Evolutionary conservation across 495 filamentous ascomycete genomes (phyloP), one percentile per base, ranked within the genome.

Genomic region (Parachaetomium inaequale): DNA sequence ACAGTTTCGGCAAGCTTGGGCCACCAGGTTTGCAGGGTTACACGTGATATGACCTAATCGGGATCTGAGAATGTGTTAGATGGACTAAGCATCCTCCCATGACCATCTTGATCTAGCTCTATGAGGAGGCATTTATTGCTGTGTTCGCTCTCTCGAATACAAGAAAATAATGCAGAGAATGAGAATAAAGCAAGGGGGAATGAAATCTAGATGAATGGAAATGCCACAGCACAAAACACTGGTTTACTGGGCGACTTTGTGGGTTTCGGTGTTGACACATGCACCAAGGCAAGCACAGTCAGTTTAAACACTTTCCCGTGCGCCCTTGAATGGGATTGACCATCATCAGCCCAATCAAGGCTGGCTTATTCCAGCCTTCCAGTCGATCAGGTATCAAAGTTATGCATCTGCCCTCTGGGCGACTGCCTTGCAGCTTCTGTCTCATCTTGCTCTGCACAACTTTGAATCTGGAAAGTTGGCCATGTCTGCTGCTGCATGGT

Each of bases 41-140:
- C 62, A 63, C 62, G 62, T 63, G 62, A 63, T 43, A 17, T 3
- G 6, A 15, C 2, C 26, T 11, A 31, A 49, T 26, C 23, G 10
- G 5, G 23, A 28, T 49, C n/a, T n/a, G n/a, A n/a, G n/a, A n/a
- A n/a, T n/a, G n/a, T n/a, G n/a, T n/a, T n/a, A n/a, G n/a, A n/a
- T n/a, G n/a, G n/a, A n/a, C n/a, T n/a, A n/a, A n/a, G n/a, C n/a
- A n/a, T n/a, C n/a, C n/a, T n/a, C n/a, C n/a, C n/a, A n/a, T n/a
- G n/a, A n/a, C n/a, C n/a, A n/a, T n/a, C n/a, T n/a, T n/a, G n/a
- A n/a, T n/a, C n/a, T n/a, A n/a, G n/a, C n/a, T n/a, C n/a, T n/a
- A n/a, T n/a, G n/a, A n/a, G n/a, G n/a, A n/a, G n/a, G n/a, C n/a
- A n/a, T n/a, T n/a, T n/a, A n/a, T n/a, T n/a, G n/a, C n/a, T n/a